A percentile compares a stretch with the other conserved stretches of the same genome.
Conservation (phyloP, 345 rosid species). For the Eucalyptus sp. region DNA sequence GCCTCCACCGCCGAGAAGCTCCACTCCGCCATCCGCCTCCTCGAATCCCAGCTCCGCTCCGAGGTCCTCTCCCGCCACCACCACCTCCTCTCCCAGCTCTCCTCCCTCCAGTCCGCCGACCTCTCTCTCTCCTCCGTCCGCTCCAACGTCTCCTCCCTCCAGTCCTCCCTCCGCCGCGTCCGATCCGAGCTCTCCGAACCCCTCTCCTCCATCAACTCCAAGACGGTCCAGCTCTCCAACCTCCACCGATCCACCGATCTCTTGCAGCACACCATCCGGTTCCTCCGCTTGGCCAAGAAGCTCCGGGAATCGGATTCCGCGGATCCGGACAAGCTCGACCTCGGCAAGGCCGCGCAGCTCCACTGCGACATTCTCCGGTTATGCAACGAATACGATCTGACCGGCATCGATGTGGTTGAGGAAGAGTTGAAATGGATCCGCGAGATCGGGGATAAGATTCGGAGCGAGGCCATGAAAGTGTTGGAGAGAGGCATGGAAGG, state of each 20-base stretch:
- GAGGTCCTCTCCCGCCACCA: slow-evolving; percentile 86
- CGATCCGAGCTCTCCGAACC: slow-evolving; percentile 94
- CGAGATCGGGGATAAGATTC: slow-evolving; percentile 56
- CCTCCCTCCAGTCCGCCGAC: slow-evolving; percentile 82
- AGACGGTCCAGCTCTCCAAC: slow-evolving; percentile 59
- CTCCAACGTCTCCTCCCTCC: slow-evolving; percentile 80
- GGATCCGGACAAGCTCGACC: slow-evolving; percentile 72
- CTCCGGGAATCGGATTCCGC: slow-evolving; percentile 47
- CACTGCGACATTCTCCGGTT: slow-evolving; percentile 68
- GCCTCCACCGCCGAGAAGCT: slow-evolving; percentile 98
- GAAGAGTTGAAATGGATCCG: slow-evolving; percentile 59
- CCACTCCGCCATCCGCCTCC: slow-evolving; percentile 87
- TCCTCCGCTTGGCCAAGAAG: slow-evolving; percentile 62
- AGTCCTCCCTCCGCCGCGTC: slow-evolving; percentile 65
- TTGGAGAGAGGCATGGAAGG: slow-evolving; percentile 96
- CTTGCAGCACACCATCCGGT: slow-evolving; percentile 74
- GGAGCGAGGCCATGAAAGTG: slow-evolving; percentile 74
- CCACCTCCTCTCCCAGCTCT: slow-evolving; percentile 76
- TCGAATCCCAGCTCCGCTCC: slow-evolving; percentile 83
- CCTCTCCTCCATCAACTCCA: slow-evolving; percentile 47
- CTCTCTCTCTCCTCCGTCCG: slow-evolving; percentile 75
- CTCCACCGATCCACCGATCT: slow-evolving; percentile 64
- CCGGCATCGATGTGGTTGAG: slow-evolving; percentile 62
- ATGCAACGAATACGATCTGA: slow-evolving; percentile 70
- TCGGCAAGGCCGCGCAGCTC: slow-evolving; percentile 88